phyloP scores from a whole-genome alignment of 1,284 basidiomycete species.

The Laetiporus sulphureus region DNA sequence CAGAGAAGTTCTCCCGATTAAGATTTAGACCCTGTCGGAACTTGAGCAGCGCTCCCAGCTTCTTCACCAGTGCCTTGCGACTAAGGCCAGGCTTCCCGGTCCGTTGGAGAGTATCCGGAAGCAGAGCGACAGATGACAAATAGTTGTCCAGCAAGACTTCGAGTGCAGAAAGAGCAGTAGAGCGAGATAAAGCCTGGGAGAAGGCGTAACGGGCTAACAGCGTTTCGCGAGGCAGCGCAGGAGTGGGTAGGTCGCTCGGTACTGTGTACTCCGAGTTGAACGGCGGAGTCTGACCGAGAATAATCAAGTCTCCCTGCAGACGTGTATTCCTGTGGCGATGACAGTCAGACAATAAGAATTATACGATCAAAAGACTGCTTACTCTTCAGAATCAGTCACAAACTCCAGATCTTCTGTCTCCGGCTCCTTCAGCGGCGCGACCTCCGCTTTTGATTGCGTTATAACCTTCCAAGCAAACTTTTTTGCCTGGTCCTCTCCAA shows the following conservation, averaged over 20 bases:
- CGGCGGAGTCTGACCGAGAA: constrained; percentile 67
- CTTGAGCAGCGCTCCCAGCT: constrained; percentile 82
- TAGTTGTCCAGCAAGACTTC: constrained; percentile 80
- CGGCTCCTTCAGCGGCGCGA: constrained; percentile 57
- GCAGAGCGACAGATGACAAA: constrained; percentile 69
- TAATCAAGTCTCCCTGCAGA: constrained; percentile 84
- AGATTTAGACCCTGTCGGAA: constrained; percentile 86
- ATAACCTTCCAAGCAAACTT: constrained; percentile 65
- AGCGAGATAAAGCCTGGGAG: constrained; percentile 84
- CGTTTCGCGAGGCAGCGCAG: constrained; percentile 52
- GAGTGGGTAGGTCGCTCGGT: constrained; percentile 39
- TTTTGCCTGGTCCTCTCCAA: constrained; percentile 72
- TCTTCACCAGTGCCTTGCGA: constrained; percentile 77
- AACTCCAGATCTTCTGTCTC: constrained; percentile 91
- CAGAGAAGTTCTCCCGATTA: constrained; percentile 82
- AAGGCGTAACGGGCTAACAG: constrained; percentile 83
- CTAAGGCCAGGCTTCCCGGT: constrained; percentile 80
- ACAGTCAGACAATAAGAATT: too few relatives aligned
- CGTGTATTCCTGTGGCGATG: constrained; percentile 56
- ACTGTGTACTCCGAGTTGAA: constrained; percentile 37
- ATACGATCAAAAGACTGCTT: too few relatives aligned
- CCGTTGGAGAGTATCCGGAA: constrained; percentile 69
- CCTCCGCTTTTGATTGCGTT: constrained; percentile 46
- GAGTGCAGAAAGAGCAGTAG: constrained; percentile 77
- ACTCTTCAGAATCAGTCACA: constrained; percentile 84